These are phyloP conservation scores for Tirmania nivea DNA, from an alignment of 495 filamentous ascomycete species.

Conservation along the genomic window DNA sequence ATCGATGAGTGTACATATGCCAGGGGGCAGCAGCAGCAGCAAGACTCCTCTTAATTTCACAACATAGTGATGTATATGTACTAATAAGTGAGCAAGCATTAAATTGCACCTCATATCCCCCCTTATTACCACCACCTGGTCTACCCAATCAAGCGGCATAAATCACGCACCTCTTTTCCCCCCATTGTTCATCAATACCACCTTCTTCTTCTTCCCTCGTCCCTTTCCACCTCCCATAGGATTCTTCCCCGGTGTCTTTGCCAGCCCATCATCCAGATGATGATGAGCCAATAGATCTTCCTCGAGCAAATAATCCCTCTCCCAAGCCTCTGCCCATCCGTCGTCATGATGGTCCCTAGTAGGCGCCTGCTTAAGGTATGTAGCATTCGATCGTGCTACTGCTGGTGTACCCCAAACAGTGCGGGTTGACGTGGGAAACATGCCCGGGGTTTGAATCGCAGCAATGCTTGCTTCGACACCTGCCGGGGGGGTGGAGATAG, in stretches of 20 bases:
- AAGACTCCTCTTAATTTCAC: too few species aligned
- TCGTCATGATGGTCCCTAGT: constrained; percentile 1
- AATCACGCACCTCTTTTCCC: constrained; percentile 15
- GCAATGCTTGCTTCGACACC: neutral
- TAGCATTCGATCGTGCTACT: constrained; percentile 1
- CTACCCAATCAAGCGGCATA: too few species aligned
- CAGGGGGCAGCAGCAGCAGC: too few species aligned
- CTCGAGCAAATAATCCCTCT: constrained; percentile 8
- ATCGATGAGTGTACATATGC: too few species aligned
- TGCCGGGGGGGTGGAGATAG: neutral
- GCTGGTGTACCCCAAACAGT: constrained; percentile 15
- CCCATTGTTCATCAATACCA: constrained; percentile 20
- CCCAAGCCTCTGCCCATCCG: constrained; percentile 14
- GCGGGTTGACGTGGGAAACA: neutral
- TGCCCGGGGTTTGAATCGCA: neutral
- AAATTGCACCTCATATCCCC: too few species aligned
- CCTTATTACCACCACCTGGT: too few species aligned
- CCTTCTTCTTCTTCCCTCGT: constrained; percentile 16
- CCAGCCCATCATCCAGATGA: neutral
- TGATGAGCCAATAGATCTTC: constrained; percentile 4
- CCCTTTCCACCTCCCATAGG: neutral
- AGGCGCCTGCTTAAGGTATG: neutral
- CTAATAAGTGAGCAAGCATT: too few species aligned
- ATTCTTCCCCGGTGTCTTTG: neutral
- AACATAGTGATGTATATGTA: too few species aligned